Evolutionary conservation across 805 yeast genomes (phyloP), one percentile per base, ranked within the genome.

Genomic region (Suhomyces sp.): DNA sequence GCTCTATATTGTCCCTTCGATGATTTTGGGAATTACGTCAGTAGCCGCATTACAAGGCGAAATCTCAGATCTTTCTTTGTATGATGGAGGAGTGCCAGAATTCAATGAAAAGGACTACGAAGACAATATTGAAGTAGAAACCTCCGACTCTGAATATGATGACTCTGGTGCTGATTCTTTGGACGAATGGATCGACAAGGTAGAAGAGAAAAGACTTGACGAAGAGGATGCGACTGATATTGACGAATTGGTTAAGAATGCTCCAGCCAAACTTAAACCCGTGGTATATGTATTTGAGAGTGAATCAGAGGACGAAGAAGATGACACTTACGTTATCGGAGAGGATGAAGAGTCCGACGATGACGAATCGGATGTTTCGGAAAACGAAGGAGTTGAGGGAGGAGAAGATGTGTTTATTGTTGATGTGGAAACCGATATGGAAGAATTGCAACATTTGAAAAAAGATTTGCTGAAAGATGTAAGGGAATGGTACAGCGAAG

Each of bases 1-100:
- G 42, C 50, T 83, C 13, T 82, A 80, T 49, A 54, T 82, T 17
- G 79, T 79, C 4, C 88, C 88, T 4, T 26, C 46, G n/a, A 28
- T 63, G 21, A 23, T 59, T 13, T 6, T 62, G 0, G 56, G 70
- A 0, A 62, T 69, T 1, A n/a, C 56, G 0, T 23, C 48, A 0
- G 45, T 58, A 0, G 76, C 76, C 0, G 31, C 47, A n/a, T n/a
- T 36, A 3, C 55, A 56, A 17, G 72, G 72, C 1, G 83, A 79
- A 18, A 43, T 72, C 14, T 43, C 33, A 0, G 40, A 50, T 14
- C 35, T 77, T 8, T 74, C 72, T 73, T 40, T 38, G 1, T 38
- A 22, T 19, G 28, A 26, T 10, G 60, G 56, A 31, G 65, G 59
- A 22, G 50, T 56, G 6, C 43, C 42, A n/a, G 44, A 39, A n/a